These are phyloP conservation scores for Phytophthora hybrid DNA, from an alignment of 352 stramenopile genomes.

Conservation along the genomic window DNA sequence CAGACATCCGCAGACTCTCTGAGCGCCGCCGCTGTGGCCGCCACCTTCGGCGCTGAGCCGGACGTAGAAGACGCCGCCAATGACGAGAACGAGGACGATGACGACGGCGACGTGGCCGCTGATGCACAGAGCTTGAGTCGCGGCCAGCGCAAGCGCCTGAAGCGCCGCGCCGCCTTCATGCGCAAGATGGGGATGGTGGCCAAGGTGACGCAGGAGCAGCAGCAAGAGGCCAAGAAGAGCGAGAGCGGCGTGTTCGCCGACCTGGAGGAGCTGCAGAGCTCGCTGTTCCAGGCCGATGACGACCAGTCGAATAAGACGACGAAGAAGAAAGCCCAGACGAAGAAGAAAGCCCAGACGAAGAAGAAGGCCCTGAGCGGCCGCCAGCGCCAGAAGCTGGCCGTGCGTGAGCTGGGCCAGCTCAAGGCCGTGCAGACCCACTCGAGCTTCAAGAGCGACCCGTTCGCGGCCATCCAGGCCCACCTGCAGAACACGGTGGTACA, in stretches of 20 bases:
- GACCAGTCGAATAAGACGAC: slow-evolving; percentile 33
- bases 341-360: slow-evolving; percentile 55
- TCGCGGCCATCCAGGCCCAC: slow-evolving; percentile 88
- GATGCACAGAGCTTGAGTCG: slow-evolving; percentile 67
- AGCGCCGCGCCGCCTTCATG: slow-evolving; percentile 83
- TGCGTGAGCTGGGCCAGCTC: slow-evolving; percentile 84
- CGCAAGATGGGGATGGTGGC: slow-evolving; percentile 89
- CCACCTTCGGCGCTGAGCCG: slow-evolving; percentile 54
- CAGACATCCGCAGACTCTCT: slow-evolving; percentile 33
- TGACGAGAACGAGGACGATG: slow-evolving; percentile 42
- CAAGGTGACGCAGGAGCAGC: slow-evolving; percentile 66
- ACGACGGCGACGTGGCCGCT: slow-evolving; percentile 1
- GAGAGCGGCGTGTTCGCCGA: slow-evolving; percentile 73
- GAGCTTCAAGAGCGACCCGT: slow-evolving; percentile 84
- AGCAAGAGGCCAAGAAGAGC: slow-evolving; percentile 52
- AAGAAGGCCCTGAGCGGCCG: slow-evolving; percentile 79
- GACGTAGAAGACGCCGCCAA: slow-evolving; percentile 46
- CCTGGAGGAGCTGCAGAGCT: slow-evolving; percentile 74
- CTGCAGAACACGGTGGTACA: slow-evolving; percentile 89
- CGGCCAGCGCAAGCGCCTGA: slow-evolving; percentile 86
- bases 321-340: slow-evolving; percentile 4
- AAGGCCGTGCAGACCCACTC: slow-evolving; percentile 87
- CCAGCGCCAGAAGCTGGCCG: slow-evolving; percentile 85
- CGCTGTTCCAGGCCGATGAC: slow-evolving; percentile 71
- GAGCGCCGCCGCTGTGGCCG: slow-evolving; percentile 64